A percentile compares a stretch with the other conserved stretches of the same genome.
phyloP scores from a whole-genome alignment of 495 filamentous ascomycete genomes.

The Thozetella sp. region DNA sequence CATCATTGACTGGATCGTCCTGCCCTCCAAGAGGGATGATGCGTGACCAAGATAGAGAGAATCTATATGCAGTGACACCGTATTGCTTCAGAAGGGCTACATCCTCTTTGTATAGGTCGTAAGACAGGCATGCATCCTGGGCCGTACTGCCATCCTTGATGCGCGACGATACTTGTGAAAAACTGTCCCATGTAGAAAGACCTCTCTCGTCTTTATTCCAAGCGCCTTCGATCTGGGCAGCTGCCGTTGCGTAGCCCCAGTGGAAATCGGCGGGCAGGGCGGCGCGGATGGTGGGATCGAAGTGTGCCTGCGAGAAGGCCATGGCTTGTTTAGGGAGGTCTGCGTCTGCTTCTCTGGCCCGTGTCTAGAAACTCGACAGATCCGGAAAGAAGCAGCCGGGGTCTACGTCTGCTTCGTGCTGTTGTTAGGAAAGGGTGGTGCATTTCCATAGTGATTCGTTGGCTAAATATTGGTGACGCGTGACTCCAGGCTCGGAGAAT shows the following conservation, averaged over 20 bases:
- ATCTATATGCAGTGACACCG: conserved; percentile 31
- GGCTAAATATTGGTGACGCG: too few relatives aligned
- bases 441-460: too few relatives aligned
- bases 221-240: conserved; percentile 51
- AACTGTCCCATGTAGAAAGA: conserved; percentile 40
- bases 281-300: not conserved
- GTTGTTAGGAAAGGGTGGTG: too few relatives aligned
- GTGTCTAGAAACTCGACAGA: too few relatives aligned
- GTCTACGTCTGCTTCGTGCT: too few relatives aligned
- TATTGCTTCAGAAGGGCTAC: conserved; percentile 25
- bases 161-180: conserved; percentile 25
- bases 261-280: conserved; percentile 38
- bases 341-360: too few relatives aligned
- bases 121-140: conserved; percentile 30
- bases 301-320: not conserved
- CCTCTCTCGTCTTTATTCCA: conserved; percentile 42
- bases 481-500: too few relatives aligned
- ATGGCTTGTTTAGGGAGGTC: too few relatives aligned
- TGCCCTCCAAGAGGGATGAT: conserved; percentile 33
- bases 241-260: conserved; percentile 52
- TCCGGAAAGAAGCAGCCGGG: too few relatives aligned
- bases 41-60: conserved; percentile 36
- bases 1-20: conserved; percentile 35
- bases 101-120: conserved; percentile 27
- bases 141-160: conserved; percentile 29